Conservation (phyloP, 345 rosid genomes). For the Turritis glabra region DNA sequence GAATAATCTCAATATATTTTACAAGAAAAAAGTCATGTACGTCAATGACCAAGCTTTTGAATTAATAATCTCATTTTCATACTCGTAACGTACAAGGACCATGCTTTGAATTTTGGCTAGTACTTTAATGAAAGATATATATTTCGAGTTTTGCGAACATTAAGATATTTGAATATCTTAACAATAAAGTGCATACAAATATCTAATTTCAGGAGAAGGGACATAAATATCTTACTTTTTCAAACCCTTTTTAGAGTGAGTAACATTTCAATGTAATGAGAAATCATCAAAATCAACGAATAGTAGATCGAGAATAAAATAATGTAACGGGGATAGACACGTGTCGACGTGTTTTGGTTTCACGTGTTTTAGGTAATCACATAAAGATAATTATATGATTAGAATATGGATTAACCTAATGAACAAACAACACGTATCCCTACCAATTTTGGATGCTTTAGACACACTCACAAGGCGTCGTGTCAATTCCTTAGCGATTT, state of each 20-base stretch:
- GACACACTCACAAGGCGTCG: conserved; percentile 41
- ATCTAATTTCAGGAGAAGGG: conserved; percentile 33
- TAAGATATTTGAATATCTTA: conserved; percentile 22
- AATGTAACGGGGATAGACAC: conserved; percentile 23
- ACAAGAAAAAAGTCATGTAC: neutral
- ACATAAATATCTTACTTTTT: conserved; percentile 37
- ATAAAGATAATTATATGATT: neutral
- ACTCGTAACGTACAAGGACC: conserved; percentile 19
- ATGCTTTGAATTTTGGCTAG: neutral
- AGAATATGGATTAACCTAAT: conserved; percentile 14
- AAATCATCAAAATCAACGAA: conserved; percentile 39
- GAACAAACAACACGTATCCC: conserved; percentile 25
- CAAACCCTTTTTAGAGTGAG: conserved; percentile 17
- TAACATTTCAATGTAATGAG: conserved; percentile 24
- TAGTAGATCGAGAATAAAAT: conserved; percentile 32
- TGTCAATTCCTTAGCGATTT: conserved; percentile 31
- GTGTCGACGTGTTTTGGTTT: conserved; percentile 19
- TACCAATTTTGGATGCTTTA: conserved; percentile 33
- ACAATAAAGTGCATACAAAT: conserved; percentile 38
- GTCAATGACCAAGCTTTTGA: neutral
- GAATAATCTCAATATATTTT: neutral
- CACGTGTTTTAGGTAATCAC: conserved; percentile 36
- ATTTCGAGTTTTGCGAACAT: conserved; percentile 23
- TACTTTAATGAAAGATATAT: neutral
- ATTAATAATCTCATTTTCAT: neutral